These are phyloP conservation scores for Oryza punctata DNA, from an alignment of 176 grass and related monocot species.

Conservation along the genomic window DNA sequence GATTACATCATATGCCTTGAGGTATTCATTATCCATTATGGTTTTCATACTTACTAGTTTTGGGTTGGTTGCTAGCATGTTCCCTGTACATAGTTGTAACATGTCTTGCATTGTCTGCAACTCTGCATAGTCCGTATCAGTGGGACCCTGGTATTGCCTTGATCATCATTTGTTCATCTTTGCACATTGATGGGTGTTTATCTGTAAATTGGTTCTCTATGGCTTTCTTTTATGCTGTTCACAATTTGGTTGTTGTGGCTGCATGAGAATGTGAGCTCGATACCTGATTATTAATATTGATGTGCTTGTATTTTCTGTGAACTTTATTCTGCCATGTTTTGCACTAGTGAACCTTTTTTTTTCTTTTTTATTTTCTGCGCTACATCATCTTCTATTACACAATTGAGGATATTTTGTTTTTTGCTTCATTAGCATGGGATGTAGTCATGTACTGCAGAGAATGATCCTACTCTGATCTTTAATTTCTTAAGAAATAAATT, in stretches of 20 bases:
- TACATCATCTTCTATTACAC: background rate
- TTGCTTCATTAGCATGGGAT: slow-evolving; percentile 7
- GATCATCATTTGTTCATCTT: background rate
- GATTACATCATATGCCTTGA: slow-evolving; percentile 99
- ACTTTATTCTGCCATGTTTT: background rate
- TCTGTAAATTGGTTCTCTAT: slow-evolving; percentile 12
- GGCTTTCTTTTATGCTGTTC: background rate
- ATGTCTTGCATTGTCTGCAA: too few relatives aligned
- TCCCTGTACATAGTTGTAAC: background rate
- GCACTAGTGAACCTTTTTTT: background rate
- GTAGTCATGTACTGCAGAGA: slow-evolving; percentile 1
- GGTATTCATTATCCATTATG: slow-evolving; percentile 53
- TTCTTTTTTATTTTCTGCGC: background rate
- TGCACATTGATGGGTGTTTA: slow-evolving; percentile 6
- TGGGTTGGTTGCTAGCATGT: slow-evolving; percentile 12
- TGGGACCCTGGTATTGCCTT: slow-evolving; percentile 18
- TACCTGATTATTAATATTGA: background rate
- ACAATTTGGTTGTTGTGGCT: background rate
- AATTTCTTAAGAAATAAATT: background rate
- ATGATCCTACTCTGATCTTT: background rate
- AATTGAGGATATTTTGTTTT: slow-evolving; percentile 1
- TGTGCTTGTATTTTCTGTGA: background rate
- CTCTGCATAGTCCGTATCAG: slow-evolving; percentile 8
- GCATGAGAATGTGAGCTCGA: background rate
- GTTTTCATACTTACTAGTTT: slow-evolving; percentile 19